Evolutionary conservation across 2,329 filamentous ascomycete species (phyloP), one percentile per base, ranked within the genome.

Genomic region (Paecilomyces dactylethromorphus): DNA sequence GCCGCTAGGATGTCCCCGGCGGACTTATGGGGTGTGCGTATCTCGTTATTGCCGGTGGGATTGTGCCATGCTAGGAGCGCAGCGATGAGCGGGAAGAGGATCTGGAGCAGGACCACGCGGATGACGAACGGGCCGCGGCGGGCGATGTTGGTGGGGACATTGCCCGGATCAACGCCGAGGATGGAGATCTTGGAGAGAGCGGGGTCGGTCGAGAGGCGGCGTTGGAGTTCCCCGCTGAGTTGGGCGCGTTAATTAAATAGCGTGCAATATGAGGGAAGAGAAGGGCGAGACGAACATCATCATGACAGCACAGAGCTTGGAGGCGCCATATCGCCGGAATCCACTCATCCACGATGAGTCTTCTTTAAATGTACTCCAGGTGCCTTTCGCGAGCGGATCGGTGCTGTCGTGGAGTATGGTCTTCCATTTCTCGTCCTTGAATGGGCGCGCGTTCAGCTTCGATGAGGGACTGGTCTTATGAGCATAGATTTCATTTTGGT

Each of bases 301-400:
- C 71, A 76, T 76, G 11, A 77, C 64, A 18, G 60, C 64, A 61
- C 69, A 77, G 7, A 77, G 67, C 59, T 76, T 78, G 35, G 70
- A 68, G n/a, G 73, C 75, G 8, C 73, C 75, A 55, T 78, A 77
- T 29, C 75, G 69, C 21, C 74, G 68, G 57, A 63, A 69, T 10
- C 73, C 74, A 32, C 65, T 60, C 3, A 67, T 60, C 8, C 59
- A 57, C 0, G 62, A 60, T 1, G 66, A 51, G 45, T 72, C 71
- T 32, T 72, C 70, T 35, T 54, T 26, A 29, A 32, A 39, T n/a
- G 58, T 24, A 32, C 53, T 58, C 58, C 56, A 60, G 6, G 53
- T 60, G 39, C 56, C 56, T 21, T 55, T 56, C 22, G 56, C 58
- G 31, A 60, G 35, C 8, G 56, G 45, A n/a, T 58, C 58, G 5